Percentiles rank a stretch among this genome's conserved stretches.
phyloP scores from a whole-genome alignment of 176 grass and related monocot genomes.

The Phragmites australis region DNA sequence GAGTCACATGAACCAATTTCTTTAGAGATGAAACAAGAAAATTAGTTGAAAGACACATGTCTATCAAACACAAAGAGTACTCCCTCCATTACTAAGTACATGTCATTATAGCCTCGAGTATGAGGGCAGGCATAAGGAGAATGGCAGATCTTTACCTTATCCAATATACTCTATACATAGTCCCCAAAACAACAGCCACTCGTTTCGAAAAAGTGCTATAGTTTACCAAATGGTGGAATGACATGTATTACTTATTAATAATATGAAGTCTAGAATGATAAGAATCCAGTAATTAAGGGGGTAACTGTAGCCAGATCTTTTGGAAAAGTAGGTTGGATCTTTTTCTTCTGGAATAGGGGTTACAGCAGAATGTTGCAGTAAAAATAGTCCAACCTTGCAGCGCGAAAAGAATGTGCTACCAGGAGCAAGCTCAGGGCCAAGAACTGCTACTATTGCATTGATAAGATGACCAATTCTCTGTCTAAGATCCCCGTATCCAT shows the following conservation, averaged over 20 bases:
- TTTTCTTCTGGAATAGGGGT: neutral
- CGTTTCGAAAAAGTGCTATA: neutral
- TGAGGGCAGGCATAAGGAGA: neutral
- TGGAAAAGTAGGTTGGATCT: slow-evolving; percentile 2
- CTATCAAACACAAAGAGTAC: slow-evolving; percentile 3
- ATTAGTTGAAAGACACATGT: slow-evolving; percentile 11
- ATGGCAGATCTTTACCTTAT: neutral
- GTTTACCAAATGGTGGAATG: slow-evolving; percentile 14
- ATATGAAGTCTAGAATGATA: slow-evolving; percentile 3
- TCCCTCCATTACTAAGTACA: neutral
- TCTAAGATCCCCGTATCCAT: slow-evolving; percentile 85
- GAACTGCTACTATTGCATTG: slow-evolving; percentile 95
- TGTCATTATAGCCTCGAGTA: neutral
- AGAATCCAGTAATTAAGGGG: neutral
- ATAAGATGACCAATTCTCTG: slow-evolving; percentile 90
- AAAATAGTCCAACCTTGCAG: slow-evolving; percentile 73
- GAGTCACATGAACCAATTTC: slow-evolving; percentile 21
- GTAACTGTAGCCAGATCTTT: slow-evolving; percentile 27
- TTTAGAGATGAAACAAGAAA: slow-evolving; percentile 30
- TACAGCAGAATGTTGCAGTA: neutral
- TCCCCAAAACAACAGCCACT: slow-evolving; percentile 9
- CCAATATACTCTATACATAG: neutral
- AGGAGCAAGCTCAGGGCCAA: slow-evolving; percentile 94
- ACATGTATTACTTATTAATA: slow-evolving; percentile 18
- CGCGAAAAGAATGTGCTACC: slow-evolving; percentile 96